Conservation (phyloP, 148 eudicot species). For the Fagopyrum homotropicum region DNA sequence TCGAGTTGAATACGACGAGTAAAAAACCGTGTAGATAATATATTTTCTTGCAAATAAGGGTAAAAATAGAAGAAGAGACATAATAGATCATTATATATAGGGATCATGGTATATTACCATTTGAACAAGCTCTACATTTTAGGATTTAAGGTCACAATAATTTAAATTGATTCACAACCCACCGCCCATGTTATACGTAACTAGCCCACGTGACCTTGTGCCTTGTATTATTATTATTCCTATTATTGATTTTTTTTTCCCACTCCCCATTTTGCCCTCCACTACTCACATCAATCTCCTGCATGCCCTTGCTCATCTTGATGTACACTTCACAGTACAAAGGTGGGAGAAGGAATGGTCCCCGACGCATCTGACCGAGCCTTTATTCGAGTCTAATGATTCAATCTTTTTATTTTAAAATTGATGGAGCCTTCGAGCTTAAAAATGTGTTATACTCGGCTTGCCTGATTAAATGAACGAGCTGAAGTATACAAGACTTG, state of each 20-base stretch:
- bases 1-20: too few relatives aligned
- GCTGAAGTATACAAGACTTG: too few relatives aligned
- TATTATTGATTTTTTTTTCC: not conserved
- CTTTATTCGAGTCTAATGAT: not conserved
- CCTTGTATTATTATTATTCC: conserved; percentile 1
- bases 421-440: not conserved
- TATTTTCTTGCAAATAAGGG: too few relatives aligned
- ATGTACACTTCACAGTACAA: too few relatives aligned
- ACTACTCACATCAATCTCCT: not conserved
- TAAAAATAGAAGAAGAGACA: too few relatives aligned
- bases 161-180: not conserved
- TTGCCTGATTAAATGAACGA: too few relatives aligned
- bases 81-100: too few relatives aligned
- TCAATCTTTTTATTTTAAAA: too few relatives aligned
- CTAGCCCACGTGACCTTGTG: conserved; percentile 26
- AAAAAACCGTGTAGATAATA: too few relatives aligned
- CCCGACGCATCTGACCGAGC: not conserved
- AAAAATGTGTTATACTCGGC: too few relatives aligned
- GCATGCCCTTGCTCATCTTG: not conserved
- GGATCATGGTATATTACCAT: conserved; percentile 1
- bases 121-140: not conserved
- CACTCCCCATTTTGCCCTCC: conserved; percentile 11
- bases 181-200: conserved; percentile 26
- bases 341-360: too few relatives aligned
- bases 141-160: not conserved